These are phyloP conservation scores for Zymoseptoria pseudotritici DNA, from an alignment of 2,329 filamentous ascomycete genomes.

Conservation along the genomic window DNA sequence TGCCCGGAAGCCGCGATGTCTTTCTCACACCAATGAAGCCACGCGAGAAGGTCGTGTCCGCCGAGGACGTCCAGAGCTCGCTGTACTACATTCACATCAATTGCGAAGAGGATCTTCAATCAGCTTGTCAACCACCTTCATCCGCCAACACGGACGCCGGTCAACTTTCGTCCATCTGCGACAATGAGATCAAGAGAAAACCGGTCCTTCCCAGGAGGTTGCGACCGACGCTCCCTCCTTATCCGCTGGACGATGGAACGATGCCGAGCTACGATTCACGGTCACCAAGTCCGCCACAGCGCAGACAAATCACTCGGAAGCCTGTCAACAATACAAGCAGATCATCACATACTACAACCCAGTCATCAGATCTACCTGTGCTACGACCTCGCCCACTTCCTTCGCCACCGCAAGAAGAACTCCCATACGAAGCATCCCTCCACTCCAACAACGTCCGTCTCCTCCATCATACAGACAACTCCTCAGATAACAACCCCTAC, in stretches of 20 bases:
- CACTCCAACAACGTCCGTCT: constrained; percentile 19
- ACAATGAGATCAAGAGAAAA: constrained; percentile 12
- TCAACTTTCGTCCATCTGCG: constrained; percentile 11
- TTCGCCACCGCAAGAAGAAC: constrained; percentile 19
- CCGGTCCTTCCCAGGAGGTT: constrained; percentile 12
- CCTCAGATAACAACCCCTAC: constrained; percentile 21
- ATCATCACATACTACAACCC: not conserved
- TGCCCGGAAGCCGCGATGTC: constrained; percentile 86
- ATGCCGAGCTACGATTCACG: constrained; percentile 1
- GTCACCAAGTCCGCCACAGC: constrained; percentile 7
- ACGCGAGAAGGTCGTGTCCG: constrained; percentile 77
- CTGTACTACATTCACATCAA: constrained; percentile 88
- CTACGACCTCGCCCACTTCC: constrained; percentile 20
- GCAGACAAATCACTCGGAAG: constrained; percentile 18
- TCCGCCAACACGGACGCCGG: constrained; percentile 19
- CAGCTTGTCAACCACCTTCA: constrained; percentile 23
- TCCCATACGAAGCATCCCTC: constrained; percentile 13
- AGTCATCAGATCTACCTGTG: constrained; percentile 13
- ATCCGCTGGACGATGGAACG: constrained; percentile 10
- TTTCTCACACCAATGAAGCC: constrained; percentile 90
- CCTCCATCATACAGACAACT: constrained; percentile 15
- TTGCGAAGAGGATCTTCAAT: constrained; percentile 47
- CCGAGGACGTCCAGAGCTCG: constrained; percentile 75
- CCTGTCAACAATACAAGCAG: constrained; percentile 10
- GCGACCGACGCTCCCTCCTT: constrained; percentile 14